phyloP scores from a whole-genome alignment of 768 basidiomycete genomes.

The Russula vinacea region DNA sequence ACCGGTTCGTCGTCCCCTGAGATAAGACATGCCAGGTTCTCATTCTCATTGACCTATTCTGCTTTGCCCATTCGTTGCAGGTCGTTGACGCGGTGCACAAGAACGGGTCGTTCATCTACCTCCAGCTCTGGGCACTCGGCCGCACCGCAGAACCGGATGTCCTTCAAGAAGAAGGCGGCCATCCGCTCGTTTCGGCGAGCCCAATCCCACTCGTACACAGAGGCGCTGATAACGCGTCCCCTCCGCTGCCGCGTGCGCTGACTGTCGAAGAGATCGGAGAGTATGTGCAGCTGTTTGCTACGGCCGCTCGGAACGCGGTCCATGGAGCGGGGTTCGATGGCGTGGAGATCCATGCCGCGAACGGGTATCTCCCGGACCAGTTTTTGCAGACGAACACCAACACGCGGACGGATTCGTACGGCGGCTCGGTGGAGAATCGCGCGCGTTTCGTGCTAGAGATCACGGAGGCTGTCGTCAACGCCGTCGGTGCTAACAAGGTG shows the following conservation, averaged over 20 bases:
- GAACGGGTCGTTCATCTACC: constrained; percentile 37
- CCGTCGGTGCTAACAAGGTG: constrained; percentile 39
- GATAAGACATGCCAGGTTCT: background rate
- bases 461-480: constrained; percentile 37
- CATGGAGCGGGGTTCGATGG: constrained; percentile 36
- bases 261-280: constrained; percentile 34
- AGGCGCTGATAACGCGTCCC: background rate
- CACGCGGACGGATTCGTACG: constrained; percentile 46
- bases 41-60: background rate
- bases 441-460: constrained; percentile 41
- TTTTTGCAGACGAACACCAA: constrained; percentile 41
- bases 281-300: constrained; percentile 34
- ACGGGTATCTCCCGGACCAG: constrained; percentile 39
- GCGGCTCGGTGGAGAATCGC: constrained; percentile 48
- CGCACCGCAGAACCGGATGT: constrained; percentile 27
- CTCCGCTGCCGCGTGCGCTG: constrained; percentile 15
- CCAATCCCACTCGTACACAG: background rate
- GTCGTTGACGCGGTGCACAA: constrained; percentile 36
- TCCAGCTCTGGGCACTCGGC: constrained; percentile 44
- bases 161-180: background rate
- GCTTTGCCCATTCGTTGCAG: background rate
- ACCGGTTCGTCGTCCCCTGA: constrained; percentile 34
- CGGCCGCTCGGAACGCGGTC: constrained; percentile 41
- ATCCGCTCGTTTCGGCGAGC: constrained; percentile 6
- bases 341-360: constrained; percentile 36